Percentiles rank a stretch among this genome's conserved stretches.
Evolutionary conservation across 148 eudicot genomes (phyloP).

Genomic region (Gaultheria prostrata): DNA sequence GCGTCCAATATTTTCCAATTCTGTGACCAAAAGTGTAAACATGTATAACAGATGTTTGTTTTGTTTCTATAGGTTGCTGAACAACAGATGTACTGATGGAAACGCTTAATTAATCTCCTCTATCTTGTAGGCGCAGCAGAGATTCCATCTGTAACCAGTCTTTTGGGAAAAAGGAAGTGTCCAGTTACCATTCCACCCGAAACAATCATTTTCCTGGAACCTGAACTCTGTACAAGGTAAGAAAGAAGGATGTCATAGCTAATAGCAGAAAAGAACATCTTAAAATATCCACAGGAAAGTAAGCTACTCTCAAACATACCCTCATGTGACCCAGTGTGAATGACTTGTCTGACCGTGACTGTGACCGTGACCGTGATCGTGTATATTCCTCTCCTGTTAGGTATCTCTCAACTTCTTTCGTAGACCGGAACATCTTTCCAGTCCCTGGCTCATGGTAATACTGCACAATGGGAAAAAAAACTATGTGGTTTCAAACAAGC

Average conservation of each 20-base stretch:
- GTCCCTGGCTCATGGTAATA: slow-evolving; percentile 64
- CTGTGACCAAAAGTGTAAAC: neutral
- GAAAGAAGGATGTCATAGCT: neutral
- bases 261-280: slow-evolving; percentile 4
- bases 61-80: neutral
- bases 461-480: slow-evolving; percentile 39
- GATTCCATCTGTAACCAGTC: neutral
- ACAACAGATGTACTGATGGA: neutral
- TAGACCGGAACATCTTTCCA: slow-evolving; percentile 61
- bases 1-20: neutral
- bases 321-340: slow-evolving; percentile 24
- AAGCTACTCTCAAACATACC: slow-evolving; percentile 22
- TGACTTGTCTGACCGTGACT: slow-evolving; percentile 22
- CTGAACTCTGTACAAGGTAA: slow-evolving; percentile 18
- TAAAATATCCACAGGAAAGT: neutral
- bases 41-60: neutral
- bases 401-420: slow-evolving; percentile 59
- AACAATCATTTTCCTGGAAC: slow-evolving; percentile 23
- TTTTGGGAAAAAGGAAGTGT: neutral
- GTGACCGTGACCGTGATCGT: neutral
- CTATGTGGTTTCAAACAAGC: neutral
- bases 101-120: neutral
- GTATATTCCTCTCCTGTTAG: slow-evolving; percentile 38
- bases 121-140: neutral
- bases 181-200: slow-evolving; percentile 41